phyloP scores from a whole-genome alignment of 768 basidiomycete species.

The Auriscalpium vulgare region DNA sequence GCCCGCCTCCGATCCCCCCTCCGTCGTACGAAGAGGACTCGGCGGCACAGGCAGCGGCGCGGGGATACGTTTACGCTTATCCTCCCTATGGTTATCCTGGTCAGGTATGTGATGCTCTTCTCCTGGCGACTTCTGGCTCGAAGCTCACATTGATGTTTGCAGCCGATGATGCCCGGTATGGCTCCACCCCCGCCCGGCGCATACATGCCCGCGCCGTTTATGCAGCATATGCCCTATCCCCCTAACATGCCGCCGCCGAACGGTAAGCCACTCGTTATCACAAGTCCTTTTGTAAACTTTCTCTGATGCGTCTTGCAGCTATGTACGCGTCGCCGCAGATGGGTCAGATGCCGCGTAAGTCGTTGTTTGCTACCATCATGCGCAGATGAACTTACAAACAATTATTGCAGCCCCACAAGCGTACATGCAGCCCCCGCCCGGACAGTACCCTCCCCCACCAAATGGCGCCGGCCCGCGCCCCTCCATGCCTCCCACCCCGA shows the following conservation, averaged over 20 bases:
- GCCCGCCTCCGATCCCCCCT: constrained; percentile 62
- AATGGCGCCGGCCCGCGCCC: constrained; percentile 74
- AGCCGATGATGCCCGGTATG: constrained; percentile 87
- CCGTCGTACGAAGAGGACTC: constrained; percentile 77
- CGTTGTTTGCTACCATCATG: background rate
- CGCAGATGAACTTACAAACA: constrained; percentile 1
- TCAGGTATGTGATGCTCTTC: constrained; percentile 42
- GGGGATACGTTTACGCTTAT: constrained; percentile 64
- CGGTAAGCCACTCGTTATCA: constrained; percentile 31
- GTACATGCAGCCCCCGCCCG: constrained; percentile 76
- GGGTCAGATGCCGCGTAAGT: constrained; percentile 85
- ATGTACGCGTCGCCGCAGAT: constrained; percentile 80
- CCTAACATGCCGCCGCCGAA: constrained; percentile 70
- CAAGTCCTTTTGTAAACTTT: background rate
- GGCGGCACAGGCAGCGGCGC: constrained; percentile 41
- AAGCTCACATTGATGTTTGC: constrained; percentile 8
- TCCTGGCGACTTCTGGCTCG: background rate
- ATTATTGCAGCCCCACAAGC: constrained; percentile 49
- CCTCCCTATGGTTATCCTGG: constrained; percentile 72
- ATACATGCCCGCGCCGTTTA: constrained; percentile 74
- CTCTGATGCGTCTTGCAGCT: constrained; percentile 29
- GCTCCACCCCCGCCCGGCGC: constrained; percentile 70
- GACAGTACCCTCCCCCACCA: constrained; percentile 69
- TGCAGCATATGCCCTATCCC: constrained; percentile 82
- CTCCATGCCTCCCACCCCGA: constrained; percentile 89